Evolutionary conservation across 2,329 filamentous ascomycete genomes (phyloP), one percentile per base, ranked within the genome.

Genomic region (Fusarium sp.): DNA sequence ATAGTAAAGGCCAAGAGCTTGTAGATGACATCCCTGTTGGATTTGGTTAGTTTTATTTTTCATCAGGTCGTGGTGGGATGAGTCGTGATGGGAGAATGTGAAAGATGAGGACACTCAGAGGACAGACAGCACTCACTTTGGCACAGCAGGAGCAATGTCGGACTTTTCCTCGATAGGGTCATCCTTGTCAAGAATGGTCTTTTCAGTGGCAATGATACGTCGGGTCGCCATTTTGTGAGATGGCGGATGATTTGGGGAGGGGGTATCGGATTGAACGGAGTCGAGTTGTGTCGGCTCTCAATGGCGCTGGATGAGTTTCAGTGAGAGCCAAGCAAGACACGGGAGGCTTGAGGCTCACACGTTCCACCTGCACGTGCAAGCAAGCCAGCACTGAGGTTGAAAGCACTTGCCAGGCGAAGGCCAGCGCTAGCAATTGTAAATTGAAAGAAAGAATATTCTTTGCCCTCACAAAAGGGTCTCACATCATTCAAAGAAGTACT

Each of bases 1-100:
- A 95, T 86, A 0, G 95, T 97, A 84, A 98, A 98, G 72, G 89
- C 92, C 17, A 98, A 88, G 22, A 99, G 91, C 85, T 98, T 99
- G 79, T 92, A 85, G 73, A 99, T 96, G 74, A 98, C 95, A 79
- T 93, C 87, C 66, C 94, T 94, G 64, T 68, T 12, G 38, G 24
- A 24, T 35, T 31, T 64, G 38, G 53, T 72, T 6, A 73, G 66
- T 53, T 35, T 58, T 36, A 11, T 36, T 49, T 49, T 49, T 42
- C 35, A 56, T 42, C 29, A 6, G 57, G 61, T 46, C 27, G 46
- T 40, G 59, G 62, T 29, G 59, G 29, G 36, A 44, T 57, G 46
- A 36, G 64, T 62, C 62, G 62, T 57, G 57, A 65, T 53, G 62
- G 46, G 46, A 31, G 31, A 31, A 51, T 7, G 17, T 51, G 46